These are phyloP conservation scores for Eurotiales sp. DNA, from an alignment of 2,329 filamentous ascomycete species.

Conservation along the genomic window DNA sequence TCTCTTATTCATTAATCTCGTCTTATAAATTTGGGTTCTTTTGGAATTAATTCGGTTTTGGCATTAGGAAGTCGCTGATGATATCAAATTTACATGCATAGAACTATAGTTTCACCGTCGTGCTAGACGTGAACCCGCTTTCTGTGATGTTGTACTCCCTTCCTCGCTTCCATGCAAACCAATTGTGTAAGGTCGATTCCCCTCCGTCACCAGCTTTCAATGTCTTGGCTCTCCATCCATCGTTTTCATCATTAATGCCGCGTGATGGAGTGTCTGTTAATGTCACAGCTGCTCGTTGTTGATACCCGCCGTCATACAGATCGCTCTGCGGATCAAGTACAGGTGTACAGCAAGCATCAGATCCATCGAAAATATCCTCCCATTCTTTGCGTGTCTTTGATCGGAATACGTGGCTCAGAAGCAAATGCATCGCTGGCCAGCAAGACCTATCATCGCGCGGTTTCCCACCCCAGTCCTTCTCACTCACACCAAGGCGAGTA, in stretches of 20 bases:
- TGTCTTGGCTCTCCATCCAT: constrained; percentile 57
- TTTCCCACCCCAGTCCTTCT: constrained; percentile 26
- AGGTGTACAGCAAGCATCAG: constrained; percentile 83
- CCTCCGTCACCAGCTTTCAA: constrained; percentile 66
- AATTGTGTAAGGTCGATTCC: constrained; percentile 60
- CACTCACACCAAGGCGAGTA: constrained; percentile 58
- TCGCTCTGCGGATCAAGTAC: constrained; percentile 67
- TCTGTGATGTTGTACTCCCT: constrained; percentile 40
- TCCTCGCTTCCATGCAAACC: constrained; percentile 71
- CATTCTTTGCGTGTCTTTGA: constrained; percentile 67
- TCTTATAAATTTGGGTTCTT: no score
- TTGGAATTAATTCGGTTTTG: no score
- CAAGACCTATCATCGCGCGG: constrained; percentile 16
- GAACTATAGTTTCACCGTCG: no score
- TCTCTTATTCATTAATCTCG: neutral
- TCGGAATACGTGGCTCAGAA: constrained; percentile 61
- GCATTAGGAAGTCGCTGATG: no score
- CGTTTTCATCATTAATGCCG: neutral
- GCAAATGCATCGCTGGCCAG: constrained; percentile 61
- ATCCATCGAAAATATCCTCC: constrained; percentile 78
- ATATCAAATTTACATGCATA: no score
- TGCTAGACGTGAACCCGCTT: no score
- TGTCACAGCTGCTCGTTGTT: constrained; percentile 33
- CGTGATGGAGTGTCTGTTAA: constrained; percentile 61
- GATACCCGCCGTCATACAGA: constrained; percentile 53